These are phyloP conservation scores for Fusarium sterilihyphosum DNA, from an alignment of 2,329 filamentous ascomycete genomes.

Conservation along the genomic window DNA sequence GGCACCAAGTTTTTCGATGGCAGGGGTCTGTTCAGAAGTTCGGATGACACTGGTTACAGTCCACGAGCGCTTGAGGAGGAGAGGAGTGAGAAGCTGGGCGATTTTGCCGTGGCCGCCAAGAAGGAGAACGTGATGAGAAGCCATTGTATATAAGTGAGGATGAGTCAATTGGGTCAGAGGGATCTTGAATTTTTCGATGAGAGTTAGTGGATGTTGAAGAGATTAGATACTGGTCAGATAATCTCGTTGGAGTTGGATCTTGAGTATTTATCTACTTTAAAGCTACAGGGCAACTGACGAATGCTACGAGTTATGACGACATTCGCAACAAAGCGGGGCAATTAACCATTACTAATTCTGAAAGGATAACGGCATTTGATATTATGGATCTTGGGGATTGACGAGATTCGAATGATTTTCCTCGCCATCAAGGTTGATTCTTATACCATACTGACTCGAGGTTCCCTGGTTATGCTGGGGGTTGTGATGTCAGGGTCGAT, in stretches of 20 bases:
- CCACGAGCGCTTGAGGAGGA: conserved; percentile 79
- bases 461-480: neutral
- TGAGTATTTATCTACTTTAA: conserved; percentile 8
- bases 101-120: conserved; percentile 87
- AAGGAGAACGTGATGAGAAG: conserved; percentile 68
- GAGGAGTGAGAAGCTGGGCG: conserved; percentile 77
- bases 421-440: conserved; percentile 10
- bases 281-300: neutral
- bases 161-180: neutral
- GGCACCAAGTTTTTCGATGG: conserved; percentile 70
- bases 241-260: neutral
- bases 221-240: neutral
- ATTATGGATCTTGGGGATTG: neutral
- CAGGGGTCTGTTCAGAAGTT: conserved; percentile 70
- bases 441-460: neutral
- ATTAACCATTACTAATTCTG: conserved; percentile 21
- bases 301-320: conserved; percentile 29
- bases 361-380: conserved; percentile 14
- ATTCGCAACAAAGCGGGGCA: conserved; percentile 30
- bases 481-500: neutral
- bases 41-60: conserved; percentile 83
- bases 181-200: neutral
- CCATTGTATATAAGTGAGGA: conserved; percentile 37
- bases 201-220: neutral
- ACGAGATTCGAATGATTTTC: neutral